phyloP scores from a whole-genome alignment of 805 yeast species.

The Candida alai region DNA sequence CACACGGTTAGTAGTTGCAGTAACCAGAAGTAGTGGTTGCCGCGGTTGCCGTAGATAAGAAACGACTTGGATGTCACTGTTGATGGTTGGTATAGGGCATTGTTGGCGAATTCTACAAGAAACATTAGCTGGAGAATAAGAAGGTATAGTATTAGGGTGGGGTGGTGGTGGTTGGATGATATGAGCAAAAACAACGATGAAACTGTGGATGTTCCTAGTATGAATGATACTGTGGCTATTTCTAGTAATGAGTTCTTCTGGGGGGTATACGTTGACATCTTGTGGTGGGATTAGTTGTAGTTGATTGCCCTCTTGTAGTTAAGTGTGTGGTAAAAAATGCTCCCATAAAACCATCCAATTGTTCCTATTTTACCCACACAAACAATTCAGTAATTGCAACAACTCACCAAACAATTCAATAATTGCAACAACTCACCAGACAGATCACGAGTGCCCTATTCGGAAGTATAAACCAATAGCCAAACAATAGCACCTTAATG shows the following conservation, averaged over 20 bases:
- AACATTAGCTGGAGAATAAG: slow-evolving; percentile 19
- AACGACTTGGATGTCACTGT: slow-evolving; percentile 26
- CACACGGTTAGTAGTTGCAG: slow-evolving; percentile 22
- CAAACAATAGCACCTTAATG: not conserved
- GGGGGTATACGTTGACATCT: slow-evolving; percentile 16
- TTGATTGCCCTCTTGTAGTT: too few species aligned
- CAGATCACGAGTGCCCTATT: too few species aligned
- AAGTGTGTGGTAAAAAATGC: too few species aligned
- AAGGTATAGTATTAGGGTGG: slow-evolving; percentile 13
- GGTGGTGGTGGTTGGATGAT: not conserved
- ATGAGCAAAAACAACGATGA: slow-evolving; percentile 1
- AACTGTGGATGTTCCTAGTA: slow-evolving; percentile 14
- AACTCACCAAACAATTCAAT: too few species aligned
- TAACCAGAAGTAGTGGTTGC: slow-evolving; percentile 26
- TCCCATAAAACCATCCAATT: too few species aligned
- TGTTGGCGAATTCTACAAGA: slow-evolving; percentile 25
- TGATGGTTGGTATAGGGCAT: slow-evolving; percentile 22
- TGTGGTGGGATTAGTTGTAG: too few species aligned
- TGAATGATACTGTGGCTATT: slow-evolving; percentile 15
- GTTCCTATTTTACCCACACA: too few species aligned
- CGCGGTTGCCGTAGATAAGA: slow-evolving; percentile 32
- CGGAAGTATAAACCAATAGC: not conserved
- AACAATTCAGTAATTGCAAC: too few species aligned
- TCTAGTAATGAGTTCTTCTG: slow-evolving; percentile 16
- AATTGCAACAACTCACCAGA: too few species aligned